phyloP scores from a whole-genome alignment of 106 monocot genomes.

The Posidonia australis region DNA sequence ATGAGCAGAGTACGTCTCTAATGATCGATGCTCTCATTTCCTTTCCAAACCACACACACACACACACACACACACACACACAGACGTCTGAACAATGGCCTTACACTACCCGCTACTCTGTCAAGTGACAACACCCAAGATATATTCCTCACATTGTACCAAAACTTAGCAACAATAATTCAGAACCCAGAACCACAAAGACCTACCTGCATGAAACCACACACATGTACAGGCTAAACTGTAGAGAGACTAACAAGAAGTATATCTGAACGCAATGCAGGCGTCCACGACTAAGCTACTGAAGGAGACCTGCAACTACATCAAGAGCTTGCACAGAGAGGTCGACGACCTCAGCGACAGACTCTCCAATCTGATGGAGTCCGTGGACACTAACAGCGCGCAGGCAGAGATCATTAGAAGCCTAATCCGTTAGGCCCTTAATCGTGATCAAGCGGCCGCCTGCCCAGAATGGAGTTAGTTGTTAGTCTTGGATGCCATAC shows the following conservation, averaged over 20 bases:
- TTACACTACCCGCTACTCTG: no score
- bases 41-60: no score
- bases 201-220: background rate
- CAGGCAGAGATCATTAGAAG: constrained; percentile 75
- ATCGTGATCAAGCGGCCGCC: background rate
- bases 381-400: constrained; percentile 55
- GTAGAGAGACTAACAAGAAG: no score
- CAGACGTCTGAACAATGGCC: no score
- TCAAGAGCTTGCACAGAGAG: constrained; percentile 76
- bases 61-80: no score
- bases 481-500: background rate
- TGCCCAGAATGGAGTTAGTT: background rate
- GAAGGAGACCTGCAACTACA: constrained; percentile 94
- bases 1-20: constrained; percentile 4
- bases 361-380: constrained; percentile 54
- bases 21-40: background rate
- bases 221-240: background rate
- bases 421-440: constrained; percentile 24
- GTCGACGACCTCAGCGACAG: constrained; percentile 85
- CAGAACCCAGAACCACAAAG: no score
- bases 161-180: no score
- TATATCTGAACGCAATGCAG: constrained; percentile 26
- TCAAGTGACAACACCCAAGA: no score
- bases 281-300: constrained; percentile 62
- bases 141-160: no score